Conservation (phyloP, 768 basidiomycete genomes). For the Gymnopilus junonius region DNA sequence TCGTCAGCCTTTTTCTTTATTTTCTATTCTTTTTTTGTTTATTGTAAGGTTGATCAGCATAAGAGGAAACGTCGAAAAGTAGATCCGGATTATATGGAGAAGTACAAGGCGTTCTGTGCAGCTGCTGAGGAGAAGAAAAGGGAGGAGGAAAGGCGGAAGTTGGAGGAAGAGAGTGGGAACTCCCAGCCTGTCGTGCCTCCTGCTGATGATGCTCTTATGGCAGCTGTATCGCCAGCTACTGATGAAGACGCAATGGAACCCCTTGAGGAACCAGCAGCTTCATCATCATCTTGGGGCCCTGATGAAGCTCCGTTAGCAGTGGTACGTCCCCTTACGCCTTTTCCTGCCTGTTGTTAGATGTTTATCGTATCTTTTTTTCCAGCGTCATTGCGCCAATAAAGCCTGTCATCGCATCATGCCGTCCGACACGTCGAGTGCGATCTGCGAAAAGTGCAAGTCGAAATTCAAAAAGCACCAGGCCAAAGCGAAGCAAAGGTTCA, state of each 20-base stretch:
- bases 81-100: conserved; percentile 24
- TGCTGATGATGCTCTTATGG: background rate
- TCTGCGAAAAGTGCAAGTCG: conserved; percentile 49
- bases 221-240: background rate
- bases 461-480: conserved; percentile 50
- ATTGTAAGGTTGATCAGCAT: background rate
- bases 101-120: conserved; percentile 8
- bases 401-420: conserved; percentile 42
- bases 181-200: background rate
- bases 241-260: background rate
- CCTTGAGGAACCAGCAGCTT: background rate
- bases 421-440: conserved; percentile 23
- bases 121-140: background rate
- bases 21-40: background rate
- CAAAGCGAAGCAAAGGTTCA: conserved; percentile 47
- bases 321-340: background rate
- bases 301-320: background rate
- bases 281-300: background rate
- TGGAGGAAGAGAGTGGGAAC: background rate
- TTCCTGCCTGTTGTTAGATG: background rate
- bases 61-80: conserved; percentile 23
- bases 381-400: conserved; percentile 38
- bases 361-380: background rate
- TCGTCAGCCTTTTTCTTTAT: background rate
- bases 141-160: background rate